Evolutionary conservation across 2,329 filamentous ascomycete species (phyloP), one percentile per base, ranked within the genome.

Genomic region (Aphanocladium album): DNA sequence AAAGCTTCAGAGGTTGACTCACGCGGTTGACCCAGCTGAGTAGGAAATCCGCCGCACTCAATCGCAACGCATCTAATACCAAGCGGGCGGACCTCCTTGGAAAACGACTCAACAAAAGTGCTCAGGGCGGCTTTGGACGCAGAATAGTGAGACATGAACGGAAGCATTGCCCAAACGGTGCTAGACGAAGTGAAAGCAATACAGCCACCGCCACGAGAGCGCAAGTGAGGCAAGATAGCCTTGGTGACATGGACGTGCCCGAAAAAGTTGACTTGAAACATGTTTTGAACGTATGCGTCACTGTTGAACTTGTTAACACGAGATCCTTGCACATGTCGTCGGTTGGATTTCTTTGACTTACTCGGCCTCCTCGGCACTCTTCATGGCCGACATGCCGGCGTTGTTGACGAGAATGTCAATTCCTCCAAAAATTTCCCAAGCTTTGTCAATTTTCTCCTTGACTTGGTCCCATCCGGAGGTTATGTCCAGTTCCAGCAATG

Each of bases 371-470:
- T 74, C 73, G 30, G 66, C 66, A 17, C 64, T 63, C 12, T 65
- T 67, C 46, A 69, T 62, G 2, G 65, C 60, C 1, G 68, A 70
- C 33, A 67, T 70, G 33, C 70, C 73, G 9, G 73, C 73, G 49
- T 74, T 74, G 62, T 74, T 74, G 21, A 73, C 63, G 17, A 74
- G 57, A 5, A 74, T 63, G 27, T 74, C 71, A 17, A 75, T 70
- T 8, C 62, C 67, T 0, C 71, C 73, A 30, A 71, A 74, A 2
- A 72, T 65, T 2, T 52, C 21, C 67, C 71, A 70, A 17, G 71
- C 72, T 16, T 68, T 47, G 14, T 68, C 43, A 1, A 73, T 54
- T 23, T 64, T 55, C 21, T 41, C 37, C 21, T 62, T 27, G n/a
- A 74, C 65, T 16, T 37, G 60, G 3, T 55, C 23, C 3, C 47